Evolutionary conservation across 2,329 filamentous ascomycete genomes (phyloP), one percentile per base, ranked within the genome.

Genomic region (Dothideomycetidae sp.): DNA sequence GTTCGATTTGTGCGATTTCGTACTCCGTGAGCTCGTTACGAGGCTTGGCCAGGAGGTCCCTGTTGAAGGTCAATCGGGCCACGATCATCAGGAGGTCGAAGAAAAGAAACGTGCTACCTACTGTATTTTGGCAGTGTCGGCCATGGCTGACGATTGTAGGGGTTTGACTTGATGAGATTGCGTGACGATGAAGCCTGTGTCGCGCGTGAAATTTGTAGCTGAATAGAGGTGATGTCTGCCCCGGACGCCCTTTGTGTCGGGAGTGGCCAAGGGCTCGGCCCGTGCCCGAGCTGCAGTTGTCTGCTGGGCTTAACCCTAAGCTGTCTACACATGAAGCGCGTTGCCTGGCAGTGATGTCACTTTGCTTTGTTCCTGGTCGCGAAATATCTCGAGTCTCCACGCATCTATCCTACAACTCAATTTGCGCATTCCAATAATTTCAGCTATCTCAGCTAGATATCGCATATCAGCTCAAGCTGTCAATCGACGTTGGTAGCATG

Each of bases 11-110:
- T 37, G 80, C 76, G 50, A 93, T 80, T 62, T 93, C 85, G 63
- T 88, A 93, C 66, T 93, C 85, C 46, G 85, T 93, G 63, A 93
- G 79, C 58, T 94, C 86, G 54, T 71, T 75, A 62, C 84, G 82
- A 48, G 83, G 78, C 71, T 93, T 93, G 59, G 73, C 78, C 48
- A 92, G 75, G 53, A 93, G 75, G 61, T 93, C 85, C 63, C 84
- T 92, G 57, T 42, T 31, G 37, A 17, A 11, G 5, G 29, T 44
- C 19, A 44, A n/a, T n/a, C n/a, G n/a, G n/a, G 42, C 31, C 15
- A 31, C 9, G 9, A 3, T 11, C 11, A 17, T 10, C 10, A 10
- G 2, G 5, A 2, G 5, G 9, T 29, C 9, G 10, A n/a, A 19
- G 26, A n/a, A 7, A 5, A 18, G n/a, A n/a, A n/a, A n/a, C n/a